A percentile compares a stretch with the other conserved stretches of the same genome.
Evolutionary conservation across 257 asterid species (phyloP).

Genomic region (Craterostigma plantagineum): DNA sequence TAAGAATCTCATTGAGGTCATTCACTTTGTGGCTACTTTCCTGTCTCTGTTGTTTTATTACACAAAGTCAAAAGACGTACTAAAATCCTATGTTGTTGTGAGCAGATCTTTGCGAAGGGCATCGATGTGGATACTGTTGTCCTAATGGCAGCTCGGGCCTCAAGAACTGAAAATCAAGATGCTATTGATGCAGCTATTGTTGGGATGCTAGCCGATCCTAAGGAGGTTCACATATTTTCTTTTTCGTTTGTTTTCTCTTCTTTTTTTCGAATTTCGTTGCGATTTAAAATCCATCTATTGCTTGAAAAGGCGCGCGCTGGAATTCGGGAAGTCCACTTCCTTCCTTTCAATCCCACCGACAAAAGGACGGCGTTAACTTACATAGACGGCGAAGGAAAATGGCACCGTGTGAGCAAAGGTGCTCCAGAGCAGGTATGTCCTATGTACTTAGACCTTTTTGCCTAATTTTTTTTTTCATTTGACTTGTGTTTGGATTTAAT

Average conservation of each 20-base stretch:
- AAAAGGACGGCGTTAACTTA: constrained; percentile 91
- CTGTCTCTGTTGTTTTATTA: constrained; percentile 2
- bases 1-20: constrained; percentile 85
- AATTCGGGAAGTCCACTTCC: constrained; percentile 81
- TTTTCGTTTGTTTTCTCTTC: not conserved
- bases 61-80: not conserved
- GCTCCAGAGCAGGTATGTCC: constrained; percentile 87
- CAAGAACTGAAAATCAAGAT: constrained; percentile 91
- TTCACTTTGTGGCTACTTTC: constrained; percentile 6
- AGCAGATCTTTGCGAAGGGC: constrained; percentile 75
- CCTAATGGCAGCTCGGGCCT: constrained; percentile 96
- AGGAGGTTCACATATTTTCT: constrained; percentile 38
- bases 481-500: too few species aligned
- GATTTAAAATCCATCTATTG: constrained; percentile 7
- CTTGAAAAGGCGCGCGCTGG: constrained; percentile 83
- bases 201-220: constrained; percentile 95
- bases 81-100: constrained; percentile 3
- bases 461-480: not conserved
- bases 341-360: constrained; percentile 93
- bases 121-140: constrained; percentile 84
- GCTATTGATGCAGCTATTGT: constrained; percentile 93
- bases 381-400: constrained; percentile 62
- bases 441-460: not conserved
- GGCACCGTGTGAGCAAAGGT: constrained; percentile 99
- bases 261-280: not conserved